phyloP scores from a whole-genome alignment of 441 rosid genomes.

The Mallotus japonicus region DNA sequence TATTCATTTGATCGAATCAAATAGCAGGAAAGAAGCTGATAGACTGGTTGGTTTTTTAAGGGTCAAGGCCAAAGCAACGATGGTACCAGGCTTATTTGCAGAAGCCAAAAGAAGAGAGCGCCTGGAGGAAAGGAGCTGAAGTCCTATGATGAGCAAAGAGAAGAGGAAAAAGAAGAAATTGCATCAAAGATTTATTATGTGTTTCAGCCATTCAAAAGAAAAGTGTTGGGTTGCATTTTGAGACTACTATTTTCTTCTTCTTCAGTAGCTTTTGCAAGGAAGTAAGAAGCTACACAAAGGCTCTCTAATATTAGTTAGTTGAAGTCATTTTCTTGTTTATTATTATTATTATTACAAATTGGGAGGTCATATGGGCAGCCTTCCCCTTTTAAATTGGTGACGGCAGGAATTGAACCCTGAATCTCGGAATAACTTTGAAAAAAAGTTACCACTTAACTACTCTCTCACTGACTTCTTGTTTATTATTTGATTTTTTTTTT shows the following conservation, averaged over 20 bases:
- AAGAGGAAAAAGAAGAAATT: constrained; percentile 2
- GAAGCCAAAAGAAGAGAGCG: constrained; percentile 64
- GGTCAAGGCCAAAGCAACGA: constrained; percentile 77
- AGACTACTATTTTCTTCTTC: not conserved
- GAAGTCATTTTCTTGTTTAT: no score
- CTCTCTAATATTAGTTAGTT: not conserved
- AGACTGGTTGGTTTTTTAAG: constrained; percentile 26
- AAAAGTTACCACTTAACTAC: no score
- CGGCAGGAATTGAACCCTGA: no score
- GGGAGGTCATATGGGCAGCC: no score
- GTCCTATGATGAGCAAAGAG: constrained; percentile 4
- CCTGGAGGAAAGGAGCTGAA: constrained; percentile 15
- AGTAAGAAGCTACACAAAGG: not conserved
- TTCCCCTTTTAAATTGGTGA: no score
- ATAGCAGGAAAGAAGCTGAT: no score
- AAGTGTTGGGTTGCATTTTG: not conserved
- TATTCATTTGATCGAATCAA: not conserved
- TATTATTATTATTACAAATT: no score
- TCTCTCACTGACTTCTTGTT: no score
- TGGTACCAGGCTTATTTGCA: constrained; percentile 82
- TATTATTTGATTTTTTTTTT: no score
- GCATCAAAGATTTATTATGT: constrained; percentile 14
- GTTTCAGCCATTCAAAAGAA: constrained; percentile 30
- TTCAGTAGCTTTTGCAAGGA: not conserved
- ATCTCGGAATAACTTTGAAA: no score